Percentiles rank a stretch among this genome's conserved stretches.
Conservation (phyloP, 2,329 filamentous ascomycete species). For the Claviceps spartinae region DNA sequence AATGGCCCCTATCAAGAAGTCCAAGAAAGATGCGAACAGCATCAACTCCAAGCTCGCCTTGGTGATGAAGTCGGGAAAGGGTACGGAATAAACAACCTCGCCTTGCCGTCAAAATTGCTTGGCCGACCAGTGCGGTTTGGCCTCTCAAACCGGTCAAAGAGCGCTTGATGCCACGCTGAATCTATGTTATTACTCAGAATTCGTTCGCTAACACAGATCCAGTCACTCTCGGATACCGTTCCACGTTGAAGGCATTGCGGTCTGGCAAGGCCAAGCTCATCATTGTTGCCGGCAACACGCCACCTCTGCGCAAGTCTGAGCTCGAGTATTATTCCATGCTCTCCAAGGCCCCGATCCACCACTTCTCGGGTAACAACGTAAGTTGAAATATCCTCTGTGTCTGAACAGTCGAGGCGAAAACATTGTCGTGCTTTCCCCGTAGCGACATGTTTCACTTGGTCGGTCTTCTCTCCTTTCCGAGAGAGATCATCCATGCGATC, state of each 20-base stretch:
- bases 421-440: background rate
- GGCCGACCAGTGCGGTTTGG: background rate
- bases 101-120: background rate
- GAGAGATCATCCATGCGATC: conserved; percentile 24
- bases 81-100: conserved; percentile 38
- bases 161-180: background rate
- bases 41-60: conserved; percentile 48
- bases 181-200: background rate
- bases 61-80: conserved; percentile 57
- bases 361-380: conserved; percentile 98
- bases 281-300: conserved; percentile 87
- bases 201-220: background rate
- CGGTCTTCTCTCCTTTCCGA: conserved; percentile 5
- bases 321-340: conserved; percentile 92
- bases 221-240: conserved; percentile 31
- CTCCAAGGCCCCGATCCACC: conserved; percentile 88
- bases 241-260: conserved; percentile 68
- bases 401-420: background rate
- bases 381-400: conserved; percentile 30
- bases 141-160: background rate
- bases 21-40: conserved; percentile 72
- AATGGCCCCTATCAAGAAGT: conserved; percentile 62
- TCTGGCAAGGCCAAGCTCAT: conserved; percentile 98
- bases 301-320: conserved; percentile 94
- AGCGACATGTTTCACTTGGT: background rate